Evolutionary conservation across 345 rosid species (phyloP).

Genomic region (Euphorbia tirucalli): DNA sequence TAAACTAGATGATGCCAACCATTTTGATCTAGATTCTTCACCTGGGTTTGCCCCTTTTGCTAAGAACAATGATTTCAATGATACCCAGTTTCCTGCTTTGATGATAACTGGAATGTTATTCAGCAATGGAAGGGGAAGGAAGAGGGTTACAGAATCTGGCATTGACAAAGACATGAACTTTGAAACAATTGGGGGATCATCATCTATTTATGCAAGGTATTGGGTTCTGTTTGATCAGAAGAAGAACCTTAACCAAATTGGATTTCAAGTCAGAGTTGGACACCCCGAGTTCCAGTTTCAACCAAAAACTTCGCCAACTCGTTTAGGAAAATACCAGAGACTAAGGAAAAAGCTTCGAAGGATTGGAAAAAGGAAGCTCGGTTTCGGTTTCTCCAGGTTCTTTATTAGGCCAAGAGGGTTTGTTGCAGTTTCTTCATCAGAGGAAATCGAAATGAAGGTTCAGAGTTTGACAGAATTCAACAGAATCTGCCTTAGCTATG

Average conservation of each 20-base stretch:
- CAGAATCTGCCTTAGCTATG: conserved; percentile 50
- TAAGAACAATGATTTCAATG: conserved; percentile 22
- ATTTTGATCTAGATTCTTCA: too few species aligned
- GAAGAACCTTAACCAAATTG: conserved; percentile 42
- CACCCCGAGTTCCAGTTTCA: conserved; percentile 25
- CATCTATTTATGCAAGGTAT: conserved; percentile 41
- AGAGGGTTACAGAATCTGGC: conserved; percentile 16
- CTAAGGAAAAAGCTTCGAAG: conserved; percentile 32
- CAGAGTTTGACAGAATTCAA: conserved; percentile 38
- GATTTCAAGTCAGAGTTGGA: conserved; percentile 49
- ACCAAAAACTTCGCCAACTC: conserved; percentile 17
- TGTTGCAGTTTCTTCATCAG: conserved; percentile 32
- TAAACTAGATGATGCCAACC: conserved; percentile 19
- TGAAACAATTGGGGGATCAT: conserved; percentile 11
- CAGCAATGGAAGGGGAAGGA: conserved; percentile 26
- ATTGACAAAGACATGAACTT: conserved; percentile 14
- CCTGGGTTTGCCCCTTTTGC: too few species aligned
- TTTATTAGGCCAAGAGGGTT: conserved; percentile 38
- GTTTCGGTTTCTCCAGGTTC: conserved; percentile 38
- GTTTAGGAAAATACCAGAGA: conserved; percentile 21
- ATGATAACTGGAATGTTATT: conserved; percentile 49
- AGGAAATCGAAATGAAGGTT: conserved; percentile 34
- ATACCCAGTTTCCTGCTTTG: conserved; percentile 36
- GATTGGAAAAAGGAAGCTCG: conserved; percentile 32
- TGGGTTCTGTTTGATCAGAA: conserved; percentile 53